A percentile compares a stretch with the other conserved stretches of the same genome.
These are phyloP conservation scores for Cynanchum wilfordii DNA, from an alignment of 257 asterid species.

Conservation along the genomic window DNA sequence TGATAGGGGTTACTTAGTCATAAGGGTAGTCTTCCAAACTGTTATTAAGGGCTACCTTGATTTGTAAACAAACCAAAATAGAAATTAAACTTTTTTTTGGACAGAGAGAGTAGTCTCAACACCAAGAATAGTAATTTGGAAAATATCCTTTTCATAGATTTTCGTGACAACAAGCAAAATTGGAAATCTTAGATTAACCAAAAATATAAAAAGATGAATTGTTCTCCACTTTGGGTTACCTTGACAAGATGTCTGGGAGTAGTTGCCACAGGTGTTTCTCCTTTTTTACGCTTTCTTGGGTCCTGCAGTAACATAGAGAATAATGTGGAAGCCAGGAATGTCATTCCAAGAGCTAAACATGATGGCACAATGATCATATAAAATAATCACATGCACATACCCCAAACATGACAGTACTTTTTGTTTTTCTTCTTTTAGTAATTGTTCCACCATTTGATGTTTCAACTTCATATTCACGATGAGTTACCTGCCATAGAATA, in stretches of 20 bases:
- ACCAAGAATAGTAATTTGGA: background rate
- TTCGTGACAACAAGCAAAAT: constrained; percentile 4
- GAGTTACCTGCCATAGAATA: constrained; percentile 61
- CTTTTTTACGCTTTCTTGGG: constrained; percentile 56
- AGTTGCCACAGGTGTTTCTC: constrained; percentile 57
- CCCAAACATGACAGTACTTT: constrained; percentile 92
- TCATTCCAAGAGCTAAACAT: background rate
- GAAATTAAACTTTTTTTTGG: no score
- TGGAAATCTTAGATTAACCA: background rate
- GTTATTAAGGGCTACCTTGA: no score
- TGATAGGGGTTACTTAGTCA: no score
- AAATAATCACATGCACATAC: constrained; percentile 33
- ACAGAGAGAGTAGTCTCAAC: background rate
- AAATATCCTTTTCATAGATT: background rate
- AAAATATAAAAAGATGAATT: constrained; percentile 13
- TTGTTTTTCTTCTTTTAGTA: constrained; percentile 80
- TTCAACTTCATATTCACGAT: constrained; percentile 90
- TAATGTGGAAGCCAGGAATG: background rate
- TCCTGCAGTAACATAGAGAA: constrained; percentile 40
- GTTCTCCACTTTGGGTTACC: constrained; percentile 37
- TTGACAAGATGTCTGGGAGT: constrained; percentile 48
- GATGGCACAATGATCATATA: constrained; percentile 1
- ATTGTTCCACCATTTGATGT: constrained; percentile 85
- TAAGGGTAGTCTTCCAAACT: no score
- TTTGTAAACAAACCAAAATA: no score